Conservation (phyloP, 805 yeast genomes). For the Ogataea wickerhamii region DNA sequence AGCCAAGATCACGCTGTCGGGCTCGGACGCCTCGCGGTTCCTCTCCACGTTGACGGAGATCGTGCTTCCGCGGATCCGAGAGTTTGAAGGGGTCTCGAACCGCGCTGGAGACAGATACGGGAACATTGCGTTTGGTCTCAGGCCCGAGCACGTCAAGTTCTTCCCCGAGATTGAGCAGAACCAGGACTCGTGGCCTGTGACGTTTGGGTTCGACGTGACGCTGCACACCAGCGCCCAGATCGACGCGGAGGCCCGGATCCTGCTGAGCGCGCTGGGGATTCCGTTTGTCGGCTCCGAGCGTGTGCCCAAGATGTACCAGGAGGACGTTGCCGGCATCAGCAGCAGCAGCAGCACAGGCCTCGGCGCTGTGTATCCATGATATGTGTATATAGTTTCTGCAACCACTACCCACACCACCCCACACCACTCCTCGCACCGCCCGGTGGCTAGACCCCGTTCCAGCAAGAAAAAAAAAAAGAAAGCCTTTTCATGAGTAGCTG, state of each 20-base stretch:
- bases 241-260: slow-evolving; percentile 82
- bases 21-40: slow-evolving; percentile 83
- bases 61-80: slow-evolving; percentile 89
- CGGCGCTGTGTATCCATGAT: no score
- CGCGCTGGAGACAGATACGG: slow-evolving; percentile 83
- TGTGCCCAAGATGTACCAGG: slow-evolving; percentile 23
- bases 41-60: slow-evolving; percentile 82
- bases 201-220: slow-evolving; percentile 82
- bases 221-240: slow-evolving; percentile 86
- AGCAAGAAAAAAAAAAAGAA: no score
- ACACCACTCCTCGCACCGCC: no score
- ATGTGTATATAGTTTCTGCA: no score
- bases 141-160: slow-evolving; percentile 66
- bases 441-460: no score
- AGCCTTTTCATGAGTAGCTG: no score
- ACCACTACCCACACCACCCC: no score
- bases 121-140: slow-evolving; percentile 79
- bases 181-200: slow-evolving; percentile 83
- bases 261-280: slow-evolving; percentile 76
- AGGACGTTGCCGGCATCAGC: slow-evolving; percentile 2
- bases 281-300: slow-evolving; percentile 64
- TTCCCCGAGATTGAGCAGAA: slow-evolving; percentile 94
- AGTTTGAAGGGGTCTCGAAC: slow-evolving; percentile 73
- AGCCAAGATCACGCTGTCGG: slow-evolving; percentile 72
- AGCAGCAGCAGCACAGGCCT: no score